Evolutionary conservation across 306 rosid genomes (phyloP).

Genomic region (Prunus mongolica): DNA sequence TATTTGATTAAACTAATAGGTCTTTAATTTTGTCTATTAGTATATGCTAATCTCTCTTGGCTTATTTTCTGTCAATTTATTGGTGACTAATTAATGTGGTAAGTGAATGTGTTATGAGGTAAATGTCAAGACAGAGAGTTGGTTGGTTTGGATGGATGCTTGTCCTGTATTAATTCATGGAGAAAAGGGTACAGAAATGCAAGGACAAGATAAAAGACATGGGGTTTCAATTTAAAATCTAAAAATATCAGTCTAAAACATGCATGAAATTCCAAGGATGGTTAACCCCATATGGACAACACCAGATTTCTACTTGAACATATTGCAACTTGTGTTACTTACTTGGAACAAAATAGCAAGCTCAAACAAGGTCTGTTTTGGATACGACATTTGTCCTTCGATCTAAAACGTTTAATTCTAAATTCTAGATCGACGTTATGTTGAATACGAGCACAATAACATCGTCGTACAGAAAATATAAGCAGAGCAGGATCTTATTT

Average conservation of each 20-base stretch:
- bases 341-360: not conserved
- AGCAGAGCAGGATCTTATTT: not conserved
- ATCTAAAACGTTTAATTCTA: too few species aligned
- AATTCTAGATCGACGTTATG: not conserved
- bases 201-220: not conserved
- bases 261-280: not conserved
- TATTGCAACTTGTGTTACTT: not conserved
- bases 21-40: not conserved
- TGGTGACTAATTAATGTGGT: not conserved
- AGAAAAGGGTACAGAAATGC: not conserved
- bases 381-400: too few species aligned
- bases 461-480: too few species aligned
- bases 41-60: not conserved
- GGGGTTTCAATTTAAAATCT: not conserved
- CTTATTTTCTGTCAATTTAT: slow-evolving; percentile 7
- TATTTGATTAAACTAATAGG: not conserved
- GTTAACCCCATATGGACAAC: too few species aligned
- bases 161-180: not conserved
- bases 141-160: not conserved
- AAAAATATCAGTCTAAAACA: not conserved
- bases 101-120: slow-evolving; percentile 3
- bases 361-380: too few species aligned
- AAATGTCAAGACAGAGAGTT: slow-evolving; percentile 1
- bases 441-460: not conserved
- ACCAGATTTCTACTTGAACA: not conserved